These are phyloP conservation scores for Rhodotorula taiwanensis DNA, from an alignment of 768 basidiomycete species.

Conservation along the genomic window DNA sequence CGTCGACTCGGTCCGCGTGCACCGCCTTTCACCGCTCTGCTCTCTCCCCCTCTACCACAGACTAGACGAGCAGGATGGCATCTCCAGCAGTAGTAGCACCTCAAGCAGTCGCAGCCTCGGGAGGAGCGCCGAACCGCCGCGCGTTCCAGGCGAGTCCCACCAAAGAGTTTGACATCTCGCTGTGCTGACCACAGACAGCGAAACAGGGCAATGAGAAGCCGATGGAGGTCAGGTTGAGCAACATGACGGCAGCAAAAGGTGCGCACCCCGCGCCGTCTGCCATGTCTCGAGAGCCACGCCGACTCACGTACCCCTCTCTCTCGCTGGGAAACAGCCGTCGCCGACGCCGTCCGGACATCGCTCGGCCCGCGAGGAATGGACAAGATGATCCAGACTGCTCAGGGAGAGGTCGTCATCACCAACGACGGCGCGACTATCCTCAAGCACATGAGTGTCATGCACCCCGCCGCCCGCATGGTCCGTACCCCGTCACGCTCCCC, in stretches of 20 bases:
- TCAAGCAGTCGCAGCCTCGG: constrained; percentile 11
- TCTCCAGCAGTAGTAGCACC: constrained; percentile 22
- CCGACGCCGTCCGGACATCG: constrained; percentile 93
- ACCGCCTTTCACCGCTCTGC: no score
- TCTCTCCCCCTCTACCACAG: not conserved
- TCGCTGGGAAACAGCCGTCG: constrained; percentile 62
- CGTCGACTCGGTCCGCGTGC: no score
- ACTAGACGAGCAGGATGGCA: constrained; percentile 4
- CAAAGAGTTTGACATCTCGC: not conserved
- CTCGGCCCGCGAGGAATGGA: constrained; percentile 98
- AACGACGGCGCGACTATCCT: constrained; percentile 98
- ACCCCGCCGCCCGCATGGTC: constrained; percentile 98
- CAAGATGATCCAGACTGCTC: constrained; percentile 74
- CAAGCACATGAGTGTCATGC: constrained; percentile 72
- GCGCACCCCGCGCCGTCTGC: constrained; percentile 1
- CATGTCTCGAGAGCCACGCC: no score
- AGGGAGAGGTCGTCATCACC: constrained; percentile 94
- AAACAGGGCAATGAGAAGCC: constrained; percentile 70
- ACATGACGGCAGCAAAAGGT: constrained; percentile 90
- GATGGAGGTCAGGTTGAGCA: constrained; percentile 93
- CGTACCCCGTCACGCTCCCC: no score
- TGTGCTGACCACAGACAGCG: not conserved
- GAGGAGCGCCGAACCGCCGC: constrained; percentile 9
- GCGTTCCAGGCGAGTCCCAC: constrained; percentile 36
- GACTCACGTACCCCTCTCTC: not conserved